phyloP scores from a whole-genome alignment of 345 rosid species.

The Mallotus nudiflorus region DNA sequence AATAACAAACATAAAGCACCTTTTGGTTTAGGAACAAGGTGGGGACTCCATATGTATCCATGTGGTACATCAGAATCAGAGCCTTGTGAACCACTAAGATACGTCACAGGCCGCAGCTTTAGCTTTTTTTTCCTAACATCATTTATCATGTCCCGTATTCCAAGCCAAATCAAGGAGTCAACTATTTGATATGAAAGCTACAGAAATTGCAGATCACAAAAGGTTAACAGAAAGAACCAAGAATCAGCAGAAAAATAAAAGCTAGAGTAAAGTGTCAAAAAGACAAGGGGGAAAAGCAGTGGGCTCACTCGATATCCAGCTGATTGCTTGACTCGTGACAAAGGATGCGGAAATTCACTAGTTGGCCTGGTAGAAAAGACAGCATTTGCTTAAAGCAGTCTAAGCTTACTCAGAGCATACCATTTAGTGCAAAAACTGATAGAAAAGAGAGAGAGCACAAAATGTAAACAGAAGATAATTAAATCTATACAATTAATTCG shows the following conservation, averaged over 20 bases:
- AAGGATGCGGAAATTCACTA: conserved; percentile 97
- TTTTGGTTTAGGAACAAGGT: conserved; percentile 98
- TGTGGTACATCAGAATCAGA: conserved; percentile 83
- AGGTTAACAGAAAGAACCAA: conserved; percentile 5
- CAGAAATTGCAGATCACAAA: conserved; percentile 4
- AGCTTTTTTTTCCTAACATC: conserved; percentile 87
- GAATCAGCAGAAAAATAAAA: conserved; percentile 3
- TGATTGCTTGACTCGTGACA: conserved; percentile 95
- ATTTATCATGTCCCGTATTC: conserved; percentile 95
- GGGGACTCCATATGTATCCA: conserved; percentile 99
- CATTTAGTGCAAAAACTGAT: conserved; percentile 24
- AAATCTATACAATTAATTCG: conserved; percentile 24
- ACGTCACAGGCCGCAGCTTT: conserved; percentile 93
- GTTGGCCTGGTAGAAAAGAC: conserved; percentile 69
- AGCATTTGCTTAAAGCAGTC: conserved; percentile 26
- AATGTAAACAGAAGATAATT: conserved; percentile 15
- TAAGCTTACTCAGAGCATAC: conserved; percentile 31
- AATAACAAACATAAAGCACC: conserved; percentile 42
- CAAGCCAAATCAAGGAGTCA: conserved; percentile 98
- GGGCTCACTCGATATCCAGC: conserved; percentile 93
- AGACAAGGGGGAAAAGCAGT: conserved; percentile 12
- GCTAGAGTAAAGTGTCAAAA: not conserved
- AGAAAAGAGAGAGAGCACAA: conserved; percentile 26
- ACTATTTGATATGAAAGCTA: conserved; percentile 98
- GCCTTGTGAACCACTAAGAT: conserved; percentile 97